Base-by-base conservation (phyloP, 2,329 filamentous ascomycete genomes). In the Aspergillus jensenii region DNA sequence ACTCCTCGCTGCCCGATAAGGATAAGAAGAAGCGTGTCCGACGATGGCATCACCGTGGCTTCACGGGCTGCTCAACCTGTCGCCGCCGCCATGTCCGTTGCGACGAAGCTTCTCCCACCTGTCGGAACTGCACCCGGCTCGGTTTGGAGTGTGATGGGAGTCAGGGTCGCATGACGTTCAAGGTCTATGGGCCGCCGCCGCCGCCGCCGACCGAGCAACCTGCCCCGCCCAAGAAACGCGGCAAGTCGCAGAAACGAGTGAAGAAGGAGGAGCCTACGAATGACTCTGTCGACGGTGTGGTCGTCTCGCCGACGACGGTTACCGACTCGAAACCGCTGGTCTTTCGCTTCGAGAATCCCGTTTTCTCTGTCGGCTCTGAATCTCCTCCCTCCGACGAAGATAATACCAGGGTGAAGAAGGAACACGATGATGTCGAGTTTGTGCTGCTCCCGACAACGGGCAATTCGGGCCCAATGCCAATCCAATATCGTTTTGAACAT, bases 51-150 rank as follows among this genome's bases (percentile, higher is more conserved):
- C 74, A 75, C 46, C 73, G 74, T 33, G 74, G 74, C 8, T 77
- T 77, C 53, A 77, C 74, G 1, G 74, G 75, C 9, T 77, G 75
- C 56, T 71, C 72, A 35, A 76, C 73, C 54, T 77, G 75, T 59
- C 72, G 74, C 48, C 68, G 72, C 35, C 72, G 75, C 25, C 74
- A 77, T 67, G 74, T 71, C 50, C 73, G 69, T 62, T 75, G 72
- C 55, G 72, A 75, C 45, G 72, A 74, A 54, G 64, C 71, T 1
- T 72, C 68, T 2, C 72, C 75, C 1, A 67, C 67, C 2, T 77
- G 75, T 63, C 68, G 69, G 46, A 76, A 76, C 55, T 77, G 75
- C 37, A 68, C 68, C 8, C 71, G 73, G 14, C 58, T 76, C 21
- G 66, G 64, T 6, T 59, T 72, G 21, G 66, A 73, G 50, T 74